phyloP scores from a whole-genome alignment of 495 filamentous ascomycete genomes.

The Xylaria acuta region DNA sequence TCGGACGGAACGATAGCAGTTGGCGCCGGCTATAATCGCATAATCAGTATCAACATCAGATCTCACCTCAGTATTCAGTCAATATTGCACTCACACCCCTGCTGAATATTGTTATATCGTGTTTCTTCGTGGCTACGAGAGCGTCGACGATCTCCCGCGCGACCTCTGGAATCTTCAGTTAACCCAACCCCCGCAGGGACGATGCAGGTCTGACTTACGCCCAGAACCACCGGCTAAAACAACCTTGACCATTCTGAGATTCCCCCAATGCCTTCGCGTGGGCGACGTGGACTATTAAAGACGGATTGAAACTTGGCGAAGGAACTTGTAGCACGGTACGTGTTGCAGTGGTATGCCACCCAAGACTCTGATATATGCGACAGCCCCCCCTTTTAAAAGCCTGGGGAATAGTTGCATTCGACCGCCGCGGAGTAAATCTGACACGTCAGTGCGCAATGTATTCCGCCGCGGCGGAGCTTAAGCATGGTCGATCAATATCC shows the following conservation, averaged over 20 bases:
- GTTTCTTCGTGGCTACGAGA: conserved; percentile 56
- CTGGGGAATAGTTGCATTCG: conserved; percentile 3
- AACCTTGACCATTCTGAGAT: conserved; percentile 58
- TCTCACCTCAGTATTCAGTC: neutral
- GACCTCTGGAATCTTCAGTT: conserved; percentile 50
- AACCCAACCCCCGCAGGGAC: too few species aligned
- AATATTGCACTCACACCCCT: conserved; percentile 46
- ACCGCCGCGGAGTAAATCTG: conserved; percentile 23
- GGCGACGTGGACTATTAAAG: neutral
- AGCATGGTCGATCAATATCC: neutral
- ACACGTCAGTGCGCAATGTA: neutral
- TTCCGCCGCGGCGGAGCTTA: conserved; percentile 22
- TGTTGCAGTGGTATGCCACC: neutral
- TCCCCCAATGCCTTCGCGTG: neutral
- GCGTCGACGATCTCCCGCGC: conserved; percentile 61
- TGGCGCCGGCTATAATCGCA: conserved; percentile 30
- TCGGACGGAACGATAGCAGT: conserved; percentile 22
- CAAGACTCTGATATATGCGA: neutral
- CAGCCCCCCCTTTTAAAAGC: neutral
- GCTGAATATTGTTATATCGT: conserved; percentile 57
- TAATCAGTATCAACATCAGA: conserved; percentile 7
- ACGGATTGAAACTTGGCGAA: neutral
- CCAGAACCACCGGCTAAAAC: conserved; percentile 61
- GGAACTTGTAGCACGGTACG: too few species aligned
- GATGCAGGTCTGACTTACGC: conserved; percentile 43